Percentiles rank a stretch among this genome's conserved stretches.
phyloP scores from a whole-genome alignment of 192 early-diverging fungal species.

The Coemansia sp. region DNA sequence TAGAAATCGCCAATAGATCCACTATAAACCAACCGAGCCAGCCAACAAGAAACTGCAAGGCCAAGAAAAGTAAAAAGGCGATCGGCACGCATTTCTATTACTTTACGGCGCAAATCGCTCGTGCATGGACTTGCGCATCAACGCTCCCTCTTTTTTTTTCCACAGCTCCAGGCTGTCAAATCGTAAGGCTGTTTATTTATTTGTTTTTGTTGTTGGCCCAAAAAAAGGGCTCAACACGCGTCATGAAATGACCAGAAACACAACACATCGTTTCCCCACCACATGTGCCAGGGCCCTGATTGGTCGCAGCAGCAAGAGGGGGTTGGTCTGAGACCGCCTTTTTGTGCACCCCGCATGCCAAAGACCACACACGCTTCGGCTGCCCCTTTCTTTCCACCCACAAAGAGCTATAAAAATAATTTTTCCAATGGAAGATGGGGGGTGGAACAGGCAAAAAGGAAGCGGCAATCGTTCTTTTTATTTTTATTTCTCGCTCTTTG shows the following conservation, averaged over 20 bases:
- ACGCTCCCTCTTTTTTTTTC: not conserved
- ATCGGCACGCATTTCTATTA: not conserved
- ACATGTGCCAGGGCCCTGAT: not conserved
- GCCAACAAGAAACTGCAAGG: not conserved
- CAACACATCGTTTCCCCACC: not conserved
- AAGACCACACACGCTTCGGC: not conserved
- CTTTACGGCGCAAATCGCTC: not conserved
- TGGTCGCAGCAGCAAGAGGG: not conserved
- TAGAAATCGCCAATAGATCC: not conserved
- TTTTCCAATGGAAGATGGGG: not conserved
- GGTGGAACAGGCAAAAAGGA: not conserved
- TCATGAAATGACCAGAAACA: not conserved
- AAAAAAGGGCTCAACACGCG: no score
- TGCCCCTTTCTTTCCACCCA: not conserved
- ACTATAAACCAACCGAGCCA: no score
- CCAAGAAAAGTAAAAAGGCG: not conserved
- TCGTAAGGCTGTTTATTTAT: not conserved
- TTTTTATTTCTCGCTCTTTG: constrained; percentile 15
- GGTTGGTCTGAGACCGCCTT: constrained; percentile 2
- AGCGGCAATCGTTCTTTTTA: constrained; percentile 13
- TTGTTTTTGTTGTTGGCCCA: not conserved
- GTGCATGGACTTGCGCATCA: not conserved
- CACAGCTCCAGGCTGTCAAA: no score
- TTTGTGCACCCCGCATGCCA: not conserved
- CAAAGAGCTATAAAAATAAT: not conserved